Conservation (phyloP, 2,329 filamentous ascomycete species). For the Colletotrichum liriopes region DNA sequence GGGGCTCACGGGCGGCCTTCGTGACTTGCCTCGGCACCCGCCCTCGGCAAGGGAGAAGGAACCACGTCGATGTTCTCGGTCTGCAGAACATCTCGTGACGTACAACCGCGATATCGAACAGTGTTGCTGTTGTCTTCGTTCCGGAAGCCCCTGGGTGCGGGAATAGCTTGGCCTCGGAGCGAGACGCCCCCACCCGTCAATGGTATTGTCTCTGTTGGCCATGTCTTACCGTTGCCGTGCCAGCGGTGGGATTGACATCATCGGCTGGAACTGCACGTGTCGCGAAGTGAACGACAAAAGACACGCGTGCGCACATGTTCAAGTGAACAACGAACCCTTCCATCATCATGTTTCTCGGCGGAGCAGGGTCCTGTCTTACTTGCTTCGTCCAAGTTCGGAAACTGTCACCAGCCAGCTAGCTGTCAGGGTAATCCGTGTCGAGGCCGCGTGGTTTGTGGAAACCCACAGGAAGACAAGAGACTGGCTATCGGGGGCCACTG, state of each 20-base stretch:
- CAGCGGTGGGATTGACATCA: slow-evolving; percentile 16
- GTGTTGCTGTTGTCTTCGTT: neutral
- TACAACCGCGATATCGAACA: neutral
- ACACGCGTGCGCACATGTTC: neutral
- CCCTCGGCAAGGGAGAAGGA: neutral
- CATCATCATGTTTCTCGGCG: neutral
- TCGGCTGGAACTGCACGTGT: neutral
- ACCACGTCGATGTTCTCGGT: neutral
- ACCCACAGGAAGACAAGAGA: neutral
- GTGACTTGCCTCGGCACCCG: slow-evolving; percentile 31
- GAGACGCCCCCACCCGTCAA: neutral
- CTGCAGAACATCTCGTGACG: neutral
- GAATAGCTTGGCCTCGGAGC: neutral
- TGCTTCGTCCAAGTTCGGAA: neutral
- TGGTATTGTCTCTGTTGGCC: neutral
- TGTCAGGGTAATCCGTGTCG: neutral
- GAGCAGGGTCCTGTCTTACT: neutral
- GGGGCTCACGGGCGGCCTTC: slow-evolving; percentile 28
- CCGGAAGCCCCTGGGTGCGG: neutral
- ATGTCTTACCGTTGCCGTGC: slow-evolving; percentile 16
- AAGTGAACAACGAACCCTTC: neutral
- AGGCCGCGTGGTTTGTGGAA: neutral
- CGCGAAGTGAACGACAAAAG: neutral
- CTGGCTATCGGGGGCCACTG: neutral
- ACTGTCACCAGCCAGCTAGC: neutral